Conservation (phyloP, 1,284 basidiomycete species). For the Trametes hirsuta region DNA sequence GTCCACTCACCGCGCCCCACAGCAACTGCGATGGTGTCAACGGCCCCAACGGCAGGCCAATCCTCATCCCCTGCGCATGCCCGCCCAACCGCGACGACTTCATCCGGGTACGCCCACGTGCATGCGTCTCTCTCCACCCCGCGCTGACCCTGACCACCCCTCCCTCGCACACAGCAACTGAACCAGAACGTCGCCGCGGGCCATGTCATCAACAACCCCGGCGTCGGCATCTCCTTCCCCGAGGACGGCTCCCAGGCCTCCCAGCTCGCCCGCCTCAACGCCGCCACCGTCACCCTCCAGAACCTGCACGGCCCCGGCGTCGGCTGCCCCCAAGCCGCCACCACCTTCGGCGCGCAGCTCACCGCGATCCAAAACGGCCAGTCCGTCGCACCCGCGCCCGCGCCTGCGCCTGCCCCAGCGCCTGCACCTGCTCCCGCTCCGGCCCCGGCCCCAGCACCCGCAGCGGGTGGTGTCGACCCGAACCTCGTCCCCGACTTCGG, state of each 20-base stretch:
- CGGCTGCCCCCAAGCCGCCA: conserved; percentile 42
- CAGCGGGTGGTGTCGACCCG: conserved; percentile 33
- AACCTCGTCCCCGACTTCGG: conserved; percentile 59
- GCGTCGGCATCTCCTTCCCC: conserved; percentile 59
- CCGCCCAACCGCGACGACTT: conserved; percentile 42
- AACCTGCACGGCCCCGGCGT: conserved; percentile 42
- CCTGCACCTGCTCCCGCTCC: too few relatives aligned
- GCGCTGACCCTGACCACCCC: neutral
- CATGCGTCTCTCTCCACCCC: neutral
- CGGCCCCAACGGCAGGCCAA: conserved; percentile 31
- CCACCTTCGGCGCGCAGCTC: conserved; percentile 37
- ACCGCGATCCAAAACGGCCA: conserved; percentile 32
- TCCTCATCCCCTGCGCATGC: conserved; percentile 47
- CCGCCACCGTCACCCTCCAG: conserved; percentile 41
- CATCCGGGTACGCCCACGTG: conserved; percentile 29
- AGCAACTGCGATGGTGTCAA: conserved; percentile 33
- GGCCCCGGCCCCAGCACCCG: too few relatives aligned
- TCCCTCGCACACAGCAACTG: conserved; percentile 40
- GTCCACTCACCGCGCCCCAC: neutral
- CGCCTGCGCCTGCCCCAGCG: too few relatives aligned
- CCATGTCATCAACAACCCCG: conserved; percentile 61
- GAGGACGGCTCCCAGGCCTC: conserved; percentile 56
- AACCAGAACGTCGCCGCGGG: conserved; percentile 64
- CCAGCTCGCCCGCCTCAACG: conserved; percentile 54
- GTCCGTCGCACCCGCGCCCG: neutral